phyloP scores from a whole-genome alignment of 208 protist genomes.

The Wallacemonas sp. region DNA sequence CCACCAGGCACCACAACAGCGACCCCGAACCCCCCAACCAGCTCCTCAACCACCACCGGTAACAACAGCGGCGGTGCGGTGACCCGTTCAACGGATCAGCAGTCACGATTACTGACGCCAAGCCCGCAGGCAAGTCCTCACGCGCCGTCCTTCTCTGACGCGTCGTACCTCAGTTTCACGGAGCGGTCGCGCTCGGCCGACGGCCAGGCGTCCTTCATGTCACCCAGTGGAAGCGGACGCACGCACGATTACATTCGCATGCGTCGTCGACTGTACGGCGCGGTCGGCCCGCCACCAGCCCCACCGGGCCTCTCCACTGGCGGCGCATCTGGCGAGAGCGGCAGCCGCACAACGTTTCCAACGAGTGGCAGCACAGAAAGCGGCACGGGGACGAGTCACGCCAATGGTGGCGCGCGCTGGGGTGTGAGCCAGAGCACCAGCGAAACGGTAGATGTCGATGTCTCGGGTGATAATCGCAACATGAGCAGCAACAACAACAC shows the following conservation, averaged over 20 bases:
- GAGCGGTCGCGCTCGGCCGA: conserved; percentile 8
- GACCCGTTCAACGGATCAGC: no score
- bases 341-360: not conserved
- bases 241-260: not conserved
- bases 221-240: not conserved
- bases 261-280: conserved; percentile 9
- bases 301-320: not conserved
- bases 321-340: not conserved
- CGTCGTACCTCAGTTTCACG: conserved; percentile 7
- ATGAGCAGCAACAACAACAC: no score
- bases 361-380: not conserved
- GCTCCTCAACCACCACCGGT: no score
- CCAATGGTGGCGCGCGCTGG: not conserved
- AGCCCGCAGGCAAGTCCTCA: not conserved
- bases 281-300: conserved; percentile 2
- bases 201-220: not conserved
- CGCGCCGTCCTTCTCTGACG: not conserved
- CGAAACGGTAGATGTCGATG: no score
- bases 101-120: no score
- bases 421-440: not conserved
- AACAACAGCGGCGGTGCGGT: no score
- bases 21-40: no score
- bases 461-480: no score
- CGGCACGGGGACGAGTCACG: no score
- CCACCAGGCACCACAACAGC: no score